Percentiles rank a stretch among this genome's conserved stretches.
phyloP scores from a whole-genome alignment of 257 asterid species.

The Echites panduratus region DNA sequence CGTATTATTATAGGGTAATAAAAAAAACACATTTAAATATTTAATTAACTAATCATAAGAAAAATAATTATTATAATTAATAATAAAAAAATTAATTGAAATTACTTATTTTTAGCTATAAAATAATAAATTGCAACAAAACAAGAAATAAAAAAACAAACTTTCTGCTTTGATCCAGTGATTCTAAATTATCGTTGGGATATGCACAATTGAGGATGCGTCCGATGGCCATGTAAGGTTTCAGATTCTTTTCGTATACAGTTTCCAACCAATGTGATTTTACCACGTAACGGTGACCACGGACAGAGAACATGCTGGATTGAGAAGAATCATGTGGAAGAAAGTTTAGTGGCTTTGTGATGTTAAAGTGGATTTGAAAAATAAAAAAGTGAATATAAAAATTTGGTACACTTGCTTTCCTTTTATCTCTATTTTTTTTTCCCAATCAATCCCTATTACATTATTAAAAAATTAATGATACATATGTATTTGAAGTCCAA shows the following conservation, averaged over 20 bases:
- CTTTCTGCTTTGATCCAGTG: neutral
- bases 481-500: no score
- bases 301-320: slow-evolving; percentile 16
- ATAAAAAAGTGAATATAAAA: neutral
- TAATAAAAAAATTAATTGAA: no score
- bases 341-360: slow-evolving; percentile 22
- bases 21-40: no score
- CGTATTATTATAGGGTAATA: no score
- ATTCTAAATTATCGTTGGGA: slow-evolving; percentile 8
- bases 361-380: slow-evolving; percentile 20
- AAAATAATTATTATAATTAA: no score
- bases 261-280: slow-evolving; percentile 7
- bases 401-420: no score
- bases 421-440: no score
- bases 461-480: no score
- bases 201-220: neutral
- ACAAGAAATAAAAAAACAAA: neutral
- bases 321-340: slow-evolving; percentile 26
- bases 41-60: no score
- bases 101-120: no score
- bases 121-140: neutral
- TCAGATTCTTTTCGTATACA: neutral
- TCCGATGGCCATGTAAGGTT: neutral
- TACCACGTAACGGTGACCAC: slow-evolving; percentile 28
- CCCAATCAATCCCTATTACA: no score